Base-by-base conservation (phyloP, 2,329 filamentous ascomycete genomes). In the Aspergillus oerlinghausenensis region DNA sequence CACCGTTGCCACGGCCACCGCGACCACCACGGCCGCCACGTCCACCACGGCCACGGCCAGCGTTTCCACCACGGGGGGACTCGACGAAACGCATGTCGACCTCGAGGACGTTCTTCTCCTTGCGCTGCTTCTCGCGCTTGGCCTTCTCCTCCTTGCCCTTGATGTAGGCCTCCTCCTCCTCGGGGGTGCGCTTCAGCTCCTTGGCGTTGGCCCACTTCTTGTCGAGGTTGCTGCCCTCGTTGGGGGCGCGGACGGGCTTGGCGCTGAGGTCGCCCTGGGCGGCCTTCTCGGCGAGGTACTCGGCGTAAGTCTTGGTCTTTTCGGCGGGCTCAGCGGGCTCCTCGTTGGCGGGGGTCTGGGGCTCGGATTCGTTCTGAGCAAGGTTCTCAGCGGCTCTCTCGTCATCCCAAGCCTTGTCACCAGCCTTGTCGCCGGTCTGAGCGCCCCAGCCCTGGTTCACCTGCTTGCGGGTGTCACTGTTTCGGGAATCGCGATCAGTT, bases 171-270 rank as follows among this genome's bases (percentile, higher is more conserved):
- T 88, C 86, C 68, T 91, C 86, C 54, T 84, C 83, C 50, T 81
- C 74, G 11, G 32, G 32, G 58, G 73, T 73, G 64, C 80, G 81
- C 69, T 74, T 69, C 68, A 85, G 67, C 62, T 81, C 78, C 82
- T 92, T 95, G 74, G 91, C 92, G 70, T 84, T 82, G 70, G 89
- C 89, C 90, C 92, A 96, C 84, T 97, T 94, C 85, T 94, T 93
- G 82, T 92, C 87, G 70, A 80, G 74, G 82, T 91, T 90, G 81
- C 82, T 84, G 71, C 92, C 92, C 82, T 97, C 92, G 82, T 97
- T 97, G 77, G 93, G 81, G 82, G 92, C 87, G 80, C 94, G 93
- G 72, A 91, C 83, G 70, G 90, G 84, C 69, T 87, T 83, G 67
- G 79, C 77, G 67, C 84, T 84, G 63, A 82, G 77, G 67, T 81